These are phyloP conservation scores for Trichoderma virens DNA, from an alignment of 495 filamentous ascomycete species.

Conservation along the genomic window DNA sequence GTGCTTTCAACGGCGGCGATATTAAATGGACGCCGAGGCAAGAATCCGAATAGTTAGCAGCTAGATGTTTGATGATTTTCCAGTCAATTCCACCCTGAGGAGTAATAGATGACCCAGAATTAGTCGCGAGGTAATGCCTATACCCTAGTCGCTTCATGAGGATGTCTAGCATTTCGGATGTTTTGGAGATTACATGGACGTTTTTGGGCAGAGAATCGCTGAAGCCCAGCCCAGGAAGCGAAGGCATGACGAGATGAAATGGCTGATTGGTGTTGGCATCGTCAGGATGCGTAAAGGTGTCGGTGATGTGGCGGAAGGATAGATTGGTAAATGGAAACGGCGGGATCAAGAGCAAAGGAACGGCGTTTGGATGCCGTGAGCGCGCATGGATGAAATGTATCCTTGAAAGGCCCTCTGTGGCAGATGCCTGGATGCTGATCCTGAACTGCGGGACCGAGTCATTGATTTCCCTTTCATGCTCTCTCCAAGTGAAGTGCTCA, in stretches of 20 bases:
- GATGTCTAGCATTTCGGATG: conserved; percentile 53
- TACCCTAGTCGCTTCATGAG: conserved; percentile 65
- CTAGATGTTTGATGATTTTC: conserved; percentile 49
- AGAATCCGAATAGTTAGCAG: conserved; percentile 43
- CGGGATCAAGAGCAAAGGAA: conserved; percentile 57
- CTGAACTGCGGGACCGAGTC: conserved; percentile 50
- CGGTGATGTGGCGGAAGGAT: conserved; percentile 56
- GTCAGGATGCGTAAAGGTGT: conserved; percentile 43
- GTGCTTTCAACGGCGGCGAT: conserved; percentile 29
- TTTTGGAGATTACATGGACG: conserved; percentile 44
- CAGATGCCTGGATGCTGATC: conserved; percentile 37
- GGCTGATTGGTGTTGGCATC: conserved; percentile 36
- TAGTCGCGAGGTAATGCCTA: conserved; percentile 49
- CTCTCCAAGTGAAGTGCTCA: conserved; percentile 54
- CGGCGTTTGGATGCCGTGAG: conserved; percentile 37
- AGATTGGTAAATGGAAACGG: conserved; percentile 66
- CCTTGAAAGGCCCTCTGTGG: conserved; percentile 25
- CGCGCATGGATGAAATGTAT: conserved; percentile 52
- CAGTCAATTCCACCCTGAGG: conserved; percentile 38
- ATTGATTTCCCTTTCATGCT: conserved; percentile 48
- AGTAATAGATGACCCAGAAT: conserved; percentile 25
- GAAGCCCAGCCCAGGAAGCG: conserved; percentile 68
- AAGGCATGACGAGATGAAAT: conserved; percentile 64
- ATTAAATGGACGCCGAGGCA: conserved; percentile 60
- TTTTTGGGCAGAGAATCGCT: conserved; percentile 50